Base-by-base conservation (phyloP, 331 rosid genomes). In the Acacia concinna region DNA sequence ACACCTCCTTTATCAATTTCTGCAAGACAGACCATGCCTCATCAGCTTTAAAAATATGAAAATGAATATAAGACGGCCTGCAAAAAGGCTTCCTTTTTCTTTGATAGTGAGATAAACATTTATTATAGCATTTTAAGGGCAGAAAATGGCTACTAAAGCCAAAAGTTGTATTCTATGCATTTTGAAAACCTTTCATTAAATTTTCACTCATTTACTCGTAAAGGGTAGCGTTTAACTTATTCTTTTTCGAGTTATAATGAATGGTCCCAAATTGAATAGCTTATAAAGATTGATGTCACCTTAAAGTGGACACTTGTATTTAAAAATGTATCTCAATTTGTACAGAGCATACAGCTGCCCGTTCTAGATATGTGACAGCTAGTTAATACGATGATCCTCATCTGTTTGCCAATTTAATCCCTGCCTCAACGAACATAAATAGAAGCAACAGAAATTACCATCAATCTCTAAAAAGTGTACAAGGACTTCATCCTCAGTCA, bases 401-500 rank as follows among this genome's bases (percentile, higher is more conserved):
- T 84, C 64, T 73, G 63, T 67, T 14, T 7, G 14, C 59, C 41
- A 52, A 52, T 31, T 28, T 23, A 49, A 63, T 32, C 17, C 47
- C 66, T 30, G 20, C 46, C 74, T 62, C 57, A 63, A 38, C 70
- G 44, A 80, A 44, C 37, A 70, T 7, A 71, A 18, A 81, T 76
- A 81, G 78, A n/a, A 65, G 71, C n/a, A 60, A 37, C 51, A 84
- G 21, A 71, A 46, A 57, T 85, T 91, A 95, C 99, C 99, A 81
- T 95, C 98, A 82, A 95, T 86, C 81, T 88, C 95, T 82, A 80
- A 95, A 84, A 90, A 95, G 81, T 95, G 91, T 69, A 84, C 28
- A 56, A 93, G 52, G 74, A 95, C 83, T 82, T 95, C 99, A 82
- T 93, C 97, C 79, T 95, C 97, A 0, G 91, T 90, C 93, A 95